Percentiles rank a stretch among this genome's conserved stretches.
Evolutionary conservation across 345 rosid species (phyloP).

Genomic region (Leavenworthia alabamica): DNA sequence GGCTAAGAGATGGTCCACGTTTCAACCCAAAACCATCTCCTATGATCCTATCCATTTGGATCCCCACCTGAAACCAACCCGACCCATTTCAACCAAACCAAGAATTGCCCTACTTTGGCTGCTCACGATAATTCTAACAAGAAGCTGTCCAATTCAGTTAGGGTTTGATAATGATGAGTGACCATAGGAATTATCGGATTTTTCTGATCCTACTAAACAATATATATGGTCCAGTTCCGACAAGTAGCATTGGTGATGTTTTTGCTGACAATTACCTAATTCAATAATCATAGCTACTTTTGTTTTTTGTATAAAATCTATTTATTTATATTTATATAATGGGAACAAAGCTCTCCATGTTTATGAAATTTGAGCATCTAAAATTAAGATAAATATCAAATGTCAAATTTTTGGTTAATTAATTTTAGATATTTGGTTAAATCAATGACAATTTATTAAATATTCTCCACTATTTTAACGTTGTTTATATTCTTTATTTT

Average conservation of each 20-base stretch:
- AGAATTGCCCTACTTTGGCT: slow-evolving; percentile 23
- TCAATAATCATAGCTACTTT: background rate
- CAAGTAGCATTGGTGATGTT: slow-evolving; percentile 27
- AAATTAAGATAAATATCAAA: too few relatives aligned
- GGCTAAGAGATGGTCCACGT: slow-evolving; percentile 30
- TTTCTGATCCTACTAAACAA: slow-evolving; percentile 12
- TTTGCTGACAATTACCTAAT: slow-evolving; percentile 26
- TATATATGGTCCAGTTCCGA: slow-evolving; percentile 28
- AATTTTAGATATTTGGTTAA: too few relatives aligned
- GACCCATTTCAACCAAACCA: slow-evolving; percentile 17
- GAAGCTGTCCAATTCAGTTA: slow-evolving; percentile 14
- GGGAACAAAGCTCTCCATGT: background rate
- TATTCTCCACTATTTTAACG: background rate
- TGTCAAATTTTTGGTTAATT: background rate
- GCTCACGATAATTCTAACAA: slow-evolving; percentile 8
- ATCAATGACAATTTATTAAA: background rate
- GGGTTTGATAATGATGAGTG: slow-evolving; percentile 27
- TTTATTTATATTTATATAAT: background rate
- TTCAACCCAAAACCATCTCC: background rate
- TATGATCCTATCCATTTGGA: slow-evolving; percentile 7
- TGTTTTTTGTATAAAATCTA: background rate
- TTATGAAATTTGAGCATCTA: background rate
- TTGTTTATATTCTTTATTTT: too few relatives aligned
- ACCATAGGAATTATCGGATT: slow-evolving; percentile 11
- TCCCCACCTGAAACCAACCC: slow-evolving; percentile 26